Percentiles rank a stretch among this genome's conserved stretches.
phyloP scores from a whole-genome alignment of 208 protist species.

The Porcisia hertigi region DNA sequence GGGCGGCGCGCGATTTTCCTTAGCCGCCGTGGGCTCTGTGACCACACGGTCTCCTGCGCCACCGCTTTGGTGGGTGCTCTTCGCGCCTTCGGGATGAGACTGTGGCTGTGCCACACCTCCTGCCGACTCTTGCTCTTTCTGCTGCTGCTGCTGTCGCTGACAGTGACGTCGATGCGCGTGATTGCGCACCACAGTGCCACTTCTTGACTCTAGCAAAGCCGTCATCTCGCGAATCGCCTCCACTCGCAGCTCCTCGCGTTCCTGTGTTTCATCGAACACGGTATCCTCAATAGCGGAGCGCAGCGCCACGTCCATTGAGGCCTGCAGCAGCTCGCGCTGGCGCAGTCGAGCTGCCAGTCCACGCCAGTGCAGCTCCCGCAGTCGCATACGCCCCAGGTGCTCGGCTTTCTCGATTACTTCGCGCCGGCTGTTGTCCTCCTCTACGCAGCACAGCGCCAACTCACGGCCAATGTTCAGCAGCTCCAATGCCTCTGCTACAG shows the following conservation, averaged over 20 bases:
- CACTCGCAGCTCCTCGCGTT: constrained; percentile 19
- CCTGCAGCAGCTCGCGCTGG: constrained; percentile 14
- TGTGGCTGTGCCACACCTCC: background rate
- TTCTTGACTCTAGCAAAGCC: constrained; percentile 15
- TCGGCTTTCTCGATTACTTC: constrained; percentile 22
- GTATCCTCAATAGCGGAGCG: constrained; percentile 17
- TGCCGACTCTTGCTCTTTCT: background rate
- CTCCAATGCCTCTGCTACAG: constrained; percentile 1
- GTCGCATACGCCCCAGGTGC: constrained; percentile 15
- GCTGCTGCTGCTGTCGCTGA: background rate
- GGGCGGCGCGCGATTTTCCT: background rate
- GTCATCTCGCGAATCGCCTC: constrained; percentile 25
- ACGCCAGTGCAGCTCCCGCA: constrained; percentile 21
- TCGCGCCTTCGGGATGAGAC: background rate
- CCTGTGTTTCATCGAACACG: constrained; percentile 16
- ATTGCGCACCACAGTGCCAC: constrained; percentile 13
- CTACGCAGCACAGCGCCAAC: constrained; percentile 19
- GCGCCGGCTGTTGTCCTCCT: constrained; percentile 19
- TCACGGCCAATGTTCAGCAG: constrained; percentile 21
- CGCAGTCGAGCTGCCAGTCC: constrained; percentile 29
- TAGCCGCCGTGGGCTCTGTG: background rate
- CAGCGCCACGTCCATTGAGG: constrained; percentile 3
- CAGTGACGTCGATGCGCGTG: background rate
- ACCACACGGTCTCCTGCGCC: background rate
- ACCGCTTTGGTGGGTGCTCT: background rate